phyloP scores from a whole-genome alignment of 495 filamentous ascomycete species.

The Podospora conica region DNA sequence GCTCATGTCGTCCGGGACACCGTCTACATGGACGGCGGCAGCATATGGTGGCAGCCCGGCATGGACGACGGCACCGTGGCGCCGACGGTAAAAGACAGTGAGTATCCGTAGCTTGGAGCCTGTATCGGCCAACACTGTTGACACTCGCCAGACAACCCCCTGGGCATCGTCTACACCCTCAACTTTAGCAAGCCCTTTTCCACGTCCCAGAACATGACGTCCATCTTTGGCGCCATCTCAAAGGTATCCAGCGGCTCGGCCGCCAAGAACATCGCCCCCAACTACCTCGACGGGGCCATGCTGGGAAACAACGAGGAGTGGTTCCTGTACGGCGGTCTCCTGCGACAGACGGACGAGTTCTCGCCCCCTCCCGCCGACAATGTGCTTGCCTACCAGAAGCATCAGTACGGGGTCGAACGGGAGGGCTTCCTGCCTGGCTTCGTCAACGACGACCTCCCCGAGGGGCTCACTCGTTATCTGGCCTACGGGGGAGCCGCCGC shows the following conservation, averaged over 20 bases:
- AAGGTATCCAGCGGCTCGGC: conserved; percentile 37
- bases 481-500: conserved; percentile 58
- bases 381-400: conserved; percentile 46
- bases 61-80: conserved; percentile 32
- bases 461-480: conserved; percentile 53
- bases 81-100: conserved; percentile 27
- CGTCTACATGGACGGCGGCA: conserved; percentile 63
- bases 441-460: conserved; percentile 30
- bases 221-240: conserved; percentile 40
- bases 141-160: conserved; percentile 34
- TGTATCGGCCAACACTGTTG: neutral
- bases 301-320: conserved; percentile 59
- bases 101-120: conserved; percentile 11
- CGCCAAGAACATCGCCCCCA: conserved; percentile 52
- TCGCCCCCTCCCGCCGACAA: conserved; percentile 29
- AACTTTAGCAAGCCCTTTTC: conserved; percentile 57
- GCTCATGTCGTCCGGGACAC: conserved; percentile 59
- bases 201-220: conserved; percentile 46
- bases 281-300: conserved; percentile 58
- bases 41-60: conserved; percentile 43
- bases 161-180: conserved; percentile 46
- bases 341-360: conserved; percentile 16
- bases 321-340: conserved; percentile 46
- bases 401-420: conserved; percentile 41
- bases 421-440: conserved; percentile 39